phyloP scores from a whole-genome alignment of 805 yeast species.

The Wickerhamiella azymoides region DNA sequence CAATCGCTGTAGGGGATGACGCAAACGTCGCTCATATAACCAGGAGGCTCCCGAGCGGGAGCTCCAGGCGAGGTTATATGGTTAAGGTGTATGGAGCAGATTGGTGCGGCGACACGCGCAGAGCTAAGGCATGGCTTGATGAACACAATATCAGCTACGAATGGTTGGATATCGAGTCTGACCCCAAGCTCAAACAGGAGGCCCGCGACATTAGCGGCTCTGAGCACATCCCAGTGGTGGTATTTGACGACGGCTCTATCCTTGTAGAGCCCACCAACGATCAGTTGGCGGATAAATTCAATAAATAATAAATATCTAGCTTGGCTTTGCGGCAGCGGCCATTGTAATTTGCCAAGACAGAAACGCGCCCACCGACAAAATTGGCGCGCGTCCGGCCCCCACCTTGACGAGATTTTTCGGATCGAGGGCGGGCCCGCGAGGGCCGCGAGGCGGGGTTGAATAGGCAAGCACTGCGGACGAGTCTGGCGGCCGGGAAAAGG shows the following conservation, averaged over 20 bases:
- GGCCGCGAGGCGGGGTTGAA: conserved; percentile 7
- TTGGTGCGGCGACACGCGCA: conserved; percentile 20
- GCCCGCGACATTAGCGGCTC: conserved; percentile 15
- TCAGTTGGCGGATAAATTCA: conserved; percentile 13
- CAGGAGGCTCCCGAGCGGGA: too few species aligned
- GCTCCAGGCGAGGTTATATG: neutral
- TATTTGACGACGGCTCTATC: conserved; percentile 14
- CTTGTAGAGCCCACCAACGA: conserved; percentile 18
- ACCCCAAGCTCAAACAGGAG: conserved; percentile 14
- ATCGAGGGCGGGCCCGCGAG: conserved; percentile 10
- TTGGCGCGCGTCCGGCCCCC: conserved; percentile 14
- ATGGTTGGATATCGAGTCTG: conserved; percentile 17
- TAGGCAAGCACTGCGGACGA: conserved; percentile 10
- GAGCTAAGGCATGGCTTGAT: conserved; percentile 15
- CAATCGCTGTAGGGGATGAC: conserved; percentile 1
- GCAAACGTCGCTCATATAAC: neutral
- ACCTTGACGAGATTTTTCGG: conserved; percentile 13
- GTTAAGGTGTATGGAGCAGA: conserved; percentile 18
- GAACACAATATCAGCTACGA: conserved; percentile 12
- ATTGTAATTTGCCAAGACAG: conserved; percentile 16
- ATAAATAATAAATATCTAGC: conserved; percentile 2
- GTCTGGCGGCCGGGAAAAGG: neutral
- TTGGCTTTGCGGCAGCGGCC: neutral
- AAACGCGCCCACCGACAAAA: conserved; percentile 19
- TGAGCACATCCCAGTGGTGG: conserved; percentile 17